Percentiles rank a stretch among this genome's conserved stretches.
These are phyloP conservation scores for Myxozyma nipponensis DNA, from an alignment of 805 yeast species.

Conservation along the genomic window DNA sequence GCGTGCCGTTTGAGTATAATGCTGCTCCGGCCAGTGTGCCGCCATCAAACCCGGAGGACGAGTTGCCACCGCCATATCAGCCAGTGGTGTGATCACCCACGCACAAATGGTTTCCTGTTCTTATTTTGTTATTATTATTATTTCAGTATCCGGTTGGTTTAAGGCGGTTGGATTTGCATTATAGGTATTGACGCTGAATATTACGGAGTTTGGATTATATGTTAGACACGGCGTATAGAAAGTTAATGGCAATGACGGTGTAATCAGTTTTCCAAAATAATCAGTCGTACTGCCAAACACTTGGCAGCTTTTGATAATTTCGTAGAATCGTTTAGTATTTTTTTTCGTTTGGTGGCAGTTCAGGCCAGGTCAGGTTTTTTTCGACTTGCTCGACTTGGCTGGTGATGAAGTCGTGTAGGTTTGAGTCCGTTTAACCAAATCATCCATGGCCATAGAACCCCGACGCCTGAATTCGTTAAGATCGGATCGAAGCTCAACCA, in stretches of 20 bases:
- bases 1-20: background rate
- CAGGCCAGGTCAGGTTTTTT: no score
- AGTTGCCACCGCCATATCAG: constrained; percentile 11
- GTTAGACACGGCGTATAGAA: background rate
- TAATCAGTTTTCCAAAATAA: no score
- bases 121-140: background rate
- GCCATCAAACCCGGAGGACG: background rate
- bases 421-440: background rate
- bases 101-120: background rate
- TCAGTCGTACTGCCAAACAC: no score
- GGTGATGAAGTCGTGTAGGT: no score
- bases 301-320: no score
- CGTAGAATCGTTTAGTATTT: background rate
- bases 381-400: no score
- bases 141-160: background rate
- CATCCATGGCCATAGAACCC: constrained; percentile 7
- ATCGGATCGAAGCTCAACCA: constrained; percentile 15
- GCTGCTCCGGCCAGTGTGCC: background rate
- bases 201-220: background rate
- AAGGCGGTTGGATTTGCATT: background rate
- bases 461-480: constrained; percentile 33
- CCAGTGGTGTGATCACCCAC: background rate
- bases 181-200: background rate
- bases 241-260: background rate
- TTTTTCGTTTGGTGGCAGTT: background rate